phyloP scores from a whole-genome alignment of 768 basidiomycete species.

The Auriculariales sp. region DNA sequence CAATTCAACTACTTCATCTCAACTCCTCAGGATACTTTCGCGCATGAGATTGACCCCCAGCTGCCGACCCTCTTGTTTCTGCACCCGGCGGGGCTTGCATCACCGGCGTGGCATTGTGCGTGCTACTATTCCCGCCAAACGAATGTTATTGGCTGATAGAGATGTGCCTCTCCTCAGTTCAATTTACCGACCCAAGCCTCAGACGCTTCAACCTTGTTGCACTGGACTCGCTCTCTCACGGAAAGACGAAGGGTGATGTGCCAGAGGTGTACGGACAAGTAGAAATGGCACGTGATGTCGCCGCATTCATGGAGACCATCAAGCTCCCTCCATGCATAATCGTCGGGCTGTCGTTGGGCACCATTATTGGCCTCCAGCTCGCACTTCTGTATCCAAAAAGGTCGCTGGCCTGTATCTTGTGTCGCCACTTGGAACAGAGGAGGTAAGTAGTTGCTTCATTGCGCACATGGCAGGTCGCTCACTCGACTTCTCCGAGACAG shows the following conservation, averaged over 20 bases:
- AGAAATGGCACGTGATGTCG: neutral
- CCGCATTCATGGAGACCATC: neutral
- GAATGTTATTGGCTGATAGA: no score
- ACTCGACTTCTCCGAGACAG: neutral
- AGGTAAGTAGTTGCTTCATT: no score
- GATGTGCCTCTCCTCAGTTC: neutral
- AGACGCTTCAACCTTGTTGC: neutral
- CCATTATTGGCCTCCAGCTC: neutral
- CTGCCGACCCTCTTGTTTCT: neutral
- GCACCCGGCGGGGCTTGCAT: neutral
- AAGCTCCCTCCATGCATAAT: neutral
- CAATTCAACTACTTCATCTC: neutral
- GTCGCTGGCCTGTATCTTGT: neutral
- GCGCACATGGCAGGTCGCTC: neutral
- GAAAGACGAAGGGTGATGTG: neutral
- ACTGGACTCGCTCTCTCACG: neutral
- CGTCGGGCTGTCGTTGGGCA: neutral
- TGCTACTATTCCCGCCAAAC: neutral
- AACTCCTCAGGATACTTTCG: neutral
- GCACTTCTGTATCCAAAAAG: neutral
- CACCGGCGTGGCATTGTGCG: neutral
- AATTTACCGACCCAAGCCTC: neutral
- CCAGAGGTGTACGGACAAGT: neutral
- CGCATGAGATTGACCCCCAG: neutral
- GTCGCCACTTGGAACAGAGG: neutral